phyloP scores from a whole-genome alignment of 2,329 filamentous ascomycete genomes.

The Nannizzia gypsea region DNA sequence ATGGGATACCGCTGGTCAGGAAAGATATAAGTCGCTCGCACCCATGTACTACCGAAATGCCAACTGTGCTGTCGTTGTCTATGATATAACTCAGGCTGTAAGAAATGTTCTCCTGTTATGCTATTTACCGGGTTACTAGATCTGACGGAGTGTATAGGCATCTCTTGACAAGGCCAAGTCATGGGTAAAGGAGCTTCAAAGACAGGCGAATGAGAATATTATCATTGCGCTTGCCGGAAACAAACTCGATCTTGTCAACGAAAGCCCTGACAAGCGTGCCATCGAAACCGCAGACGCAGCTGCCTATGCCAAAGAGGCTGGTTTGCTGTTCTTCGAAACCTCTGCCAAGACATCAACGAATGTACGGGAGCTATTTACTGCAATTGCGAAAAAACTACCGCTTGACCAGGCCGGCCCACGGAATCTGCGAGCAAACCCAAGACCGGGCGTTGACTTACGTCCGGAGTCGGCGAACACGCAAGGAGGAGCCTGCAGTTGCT shows the following conservation, averaged over 20 bases:
- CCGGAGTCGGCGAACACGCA: conserved; percentile 50
- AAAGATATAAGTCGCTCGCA: conserved; percentile 95
- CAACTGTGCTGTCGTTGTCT: conserved; percentile 97
- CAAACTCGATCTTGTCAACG: conserved; percentile 90
- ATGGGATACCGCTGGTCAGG: conserved; percentile 97
- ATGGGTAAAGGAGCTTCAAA: conserved; percentile 97
- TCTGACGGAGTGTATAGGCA: conserved; percentile 44
- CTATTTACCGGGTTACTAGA: neutral
- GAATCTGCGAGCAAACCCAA: conserved; percentile 57
- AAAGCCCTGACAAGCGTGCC: conserved; percentile 90
- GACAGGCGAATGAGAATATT: conserved; percentile 98
- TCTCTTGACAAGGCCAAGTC: conserved; percentile 98
- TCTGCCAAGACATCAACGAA: conserved; percentile 97
- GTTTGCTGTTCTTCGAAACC: conserved; percentile 94
- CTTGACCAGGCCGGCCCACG: conserved; percentile 91
- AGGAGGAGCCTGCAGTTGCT: conserved; percentile 54
- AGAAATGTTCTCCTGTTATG: conserved; percentile 24
- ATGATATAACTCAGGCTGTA: conserved; percentile 99
- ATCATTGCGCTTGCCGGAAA: conserved; percentile 97
- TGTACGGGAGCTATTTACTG: conserved; percentile 88
- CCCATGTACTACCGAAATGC: conserved; percentile 99
- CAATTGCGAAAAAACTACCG: conserved; percentile 94
- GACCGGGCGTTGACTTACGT: conserved; percentile 56
- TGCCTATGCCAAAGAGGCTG: conserved; percentile 86
- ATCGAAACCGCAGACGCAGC: conserved; percentile 82